Conservation (phyloP, 2,329 filamentous ascomycete genomes). For the Periglandula ipomoeae region DNA sequence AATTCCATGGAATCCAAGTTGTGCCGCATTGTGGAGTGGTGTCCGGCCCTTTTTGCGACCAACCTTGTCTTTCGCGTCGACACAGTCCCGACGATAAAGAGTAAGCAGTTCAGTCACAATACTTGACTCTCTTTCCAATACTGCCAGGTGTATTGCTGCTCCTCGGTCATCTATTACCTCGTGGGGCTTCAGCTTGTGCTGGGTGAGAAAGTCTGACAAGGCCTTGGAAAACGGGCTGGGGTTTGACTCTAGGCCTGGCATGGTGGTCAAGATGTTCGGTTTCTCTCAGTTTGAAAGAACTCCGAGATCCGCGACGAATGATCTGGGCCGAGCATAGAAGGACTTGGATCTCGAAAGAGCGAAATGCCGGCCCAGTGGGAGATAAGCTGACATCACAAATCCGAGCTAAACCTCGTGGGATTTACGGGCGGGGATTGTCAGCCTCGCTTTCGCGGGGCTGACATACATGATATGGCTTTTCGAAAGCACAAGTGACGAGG, state of each 20-base stretch:
- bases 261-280: neutral
- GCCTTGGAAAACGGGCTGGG: neutral
- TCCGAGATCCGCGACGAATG: neutral
- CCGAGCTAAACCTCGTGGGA: too few species aligned
- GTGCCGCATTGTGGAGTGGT: conserved; percentile 10
- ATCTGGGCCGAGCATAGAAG: too few species aligned
- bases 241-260: neutral
- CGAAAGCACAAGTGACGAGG: too few species aligned
- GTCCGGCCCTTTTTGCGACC: conserved; percentile 6
- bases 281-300: neutral
- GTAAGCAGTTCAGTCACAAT: conserved; percentile 6
- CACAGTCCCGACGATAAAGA: conserved; percentile 7
- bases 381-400: too few species aligned
- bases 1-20: neutral
- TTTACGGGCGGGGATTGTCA: too few species aligned
- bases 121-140: neutral
- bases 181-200: neutral
- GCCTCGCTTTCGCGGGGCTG: too few species aligned
- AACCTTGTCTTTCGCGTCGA: neutral
- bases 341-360: too few species aligned
- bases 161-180: neutral
- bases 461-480: too few species aligned
- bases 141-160: conserved; percentile 1
- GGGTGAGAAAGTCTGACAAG: neutral
- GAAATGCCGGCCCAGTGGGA: too few species aligned